phyloP scores from a whole-genome alignment of 1,139 yeast genomes.

The Nakaseomyces sp. region DNA sequence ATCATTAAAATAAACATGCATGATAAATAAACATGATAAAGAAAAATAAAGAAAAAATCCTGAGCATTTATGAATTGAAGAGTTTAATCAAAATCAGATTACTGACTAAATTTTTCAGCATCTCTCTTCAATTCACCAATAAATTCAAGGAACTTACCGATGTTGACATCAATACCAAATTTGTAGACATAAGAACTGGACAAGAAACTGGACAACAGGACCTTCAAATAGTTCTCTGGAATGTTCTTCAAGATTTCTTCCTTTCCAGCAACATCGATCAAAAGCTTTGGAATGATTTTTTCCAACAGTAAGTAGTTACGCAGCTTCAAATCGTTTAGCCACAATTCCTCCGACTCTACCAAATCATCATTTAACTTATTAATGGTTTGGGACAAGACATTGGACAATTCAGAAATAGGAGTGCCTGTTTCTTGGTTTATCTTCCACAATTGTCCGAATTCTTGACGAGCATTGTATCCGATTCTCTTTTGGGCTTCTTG shows the following conservation, averaged over 20 bases:
- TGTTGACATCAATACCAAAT: slow-evolving; percentile 55
- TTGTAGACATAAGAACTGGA: slow-evolving; percentile 87
- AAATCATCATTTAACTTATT: slow-evolving; percentile 86
- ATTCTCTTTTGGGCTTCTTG: slow-evolving; percentile 70
- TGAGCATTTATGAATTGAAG: too few species aligned
- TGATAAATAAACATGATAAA: too few species aligned
- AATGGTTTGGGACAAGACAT: slow-evolving; percentile 75
- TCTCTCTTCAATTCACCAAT: slow-evolving; percentile 31
- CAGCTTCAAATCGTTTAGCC: slow-evolving; percentile 72
- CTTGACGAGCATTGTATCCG: slow-evolving; percentile 69
- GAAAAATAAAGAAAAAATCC: background rate
- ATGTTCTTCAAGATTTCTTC: slow-evolving; percentile 64
- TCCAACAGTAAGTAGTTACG: slow-evolving; percentile 61
- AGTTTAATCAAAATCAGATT: too few species aligned
- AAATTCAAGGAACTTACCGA: slow-evolving; percentile 31
- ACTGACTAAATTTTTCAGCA: slow-evolving; percentile 11
- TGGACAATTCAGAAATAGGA: slow-evolving; percentile 73
- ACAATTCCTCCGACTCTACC: slow-evolving; percentile 69
- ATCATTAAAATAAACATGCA: too few species aligned
- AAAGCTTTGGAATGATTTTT: slow-evolving; percentile 70
- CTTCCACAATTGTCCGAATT: slow-evolving; percentile 82
- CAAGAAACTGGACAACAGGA: slow-evolving; percentile 82
- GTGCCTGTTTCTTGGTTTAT: slow-evolving; percentile 59
- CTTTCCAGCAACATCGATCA: slow-evolving; percentile 68
- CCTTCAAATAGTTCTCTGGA: slow-evolving; percentile 80